Percentiles rank a stretch among this genome's conserved stretches.
Evolutionary conservation across 306 rosid species (phyloP).

Genomic region (Casuarina equisetifolia): DNA sequence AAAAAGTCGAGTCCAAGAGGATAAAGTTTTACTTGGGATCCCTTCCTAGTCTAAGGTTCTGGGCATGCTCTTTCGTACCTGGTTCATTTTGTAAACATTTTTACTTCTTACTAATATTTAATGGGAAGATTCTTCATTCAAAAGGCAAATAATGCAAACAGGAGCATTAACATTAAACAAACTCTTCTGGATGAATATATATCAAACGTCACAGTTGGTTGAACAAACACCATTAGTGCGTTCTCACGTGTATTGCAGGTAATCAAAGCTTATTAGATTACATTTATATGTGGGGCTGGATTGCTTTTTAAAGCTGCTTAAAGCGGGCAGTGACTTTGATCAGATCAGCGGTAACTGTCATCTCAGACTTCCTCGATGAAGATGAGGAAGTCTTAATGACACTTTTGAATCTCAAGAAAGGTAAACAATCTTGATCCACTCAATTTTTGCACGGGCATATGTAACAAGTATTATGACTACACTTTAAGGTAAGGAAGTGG

Average conservation of each 20-base stretch:
- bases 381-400: not conserved
- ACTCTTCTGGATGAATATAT: not conserved
- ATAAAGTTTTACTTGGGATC: no score
- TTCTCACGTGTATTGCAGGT: not conserved
- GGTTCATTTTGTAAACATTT: no score
- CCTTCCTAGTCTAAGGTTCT: no score
- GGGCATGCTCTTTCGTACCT: no score
- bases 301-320: not conserved
- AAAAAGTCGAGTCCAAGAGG: no score
- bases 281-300: not conserved
- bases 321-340: not conserved
- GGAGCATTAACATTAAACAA: not conserved
- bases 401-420: not conserved
- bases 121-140: no score
- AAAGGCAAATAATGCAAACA: not conserved
- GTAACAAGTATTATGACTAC: not conserved
- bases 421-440: not conserved
- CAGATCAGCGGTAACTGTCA: not conserved
- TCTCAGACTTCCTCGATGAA: not conserved
- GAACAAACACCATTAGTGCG: not conserved
- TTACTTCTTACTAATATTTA: no score
- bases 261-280: not conserved
- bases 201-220: constrained; percentile 5
- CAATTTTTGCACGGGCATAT: not conserved
- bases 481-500: not conserved